Conservation (phyloP, 495 filamentous ascomycete genomes). For the Penicillium mononematosum region DNA sequence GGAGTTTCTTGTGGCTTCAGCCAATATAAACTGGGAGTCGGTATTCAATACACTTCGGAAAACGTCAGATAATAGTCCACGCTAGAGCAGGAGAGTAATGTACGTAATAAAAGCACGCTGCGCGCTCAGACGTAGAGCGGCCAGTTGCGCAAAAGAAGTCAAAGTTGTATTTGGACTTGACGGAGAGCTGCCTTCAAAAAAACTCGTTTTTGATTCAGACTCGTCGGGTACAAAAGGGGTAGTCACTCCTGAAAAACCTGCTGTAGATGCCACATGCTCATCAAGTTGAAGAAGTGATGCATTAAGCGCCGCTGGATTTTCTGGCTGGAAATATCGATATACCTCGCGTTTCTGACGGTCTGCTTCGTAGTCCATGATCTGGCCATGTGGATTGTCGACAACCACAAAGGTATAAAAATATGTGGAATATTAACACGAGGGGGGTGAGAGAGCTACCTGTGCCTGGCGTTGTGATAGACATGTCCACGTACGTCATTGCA, state of each 20-base stretch:
- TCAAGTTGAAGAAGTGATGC: background rate
- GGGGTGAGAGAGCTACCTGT: background rate
- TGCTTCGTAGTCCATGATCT: constrained; percentile 6
- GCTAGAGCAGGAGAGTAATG: background rate
- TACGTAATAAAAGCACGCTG: constrained; percentile 37
- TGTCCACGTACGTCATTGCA: background rate
- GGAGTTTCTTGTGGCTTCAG: constrained; percentile 48
- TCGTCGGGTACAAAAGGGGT: background rate
- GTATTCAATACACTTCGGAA: constrained; percentile 24
- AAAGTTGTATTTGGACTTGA: constrained; percentile 48
- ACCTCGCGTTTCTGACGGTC: constrained; percentile 31
- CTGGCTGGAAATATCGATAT: constrained; percentile 35
- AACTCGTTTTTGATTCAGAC: background rate
- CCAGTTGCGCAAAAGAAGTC: constrained; percentile 43
- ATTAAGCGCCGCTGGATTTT: constrained; percentile 9
- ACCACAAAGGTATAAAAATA: no score
- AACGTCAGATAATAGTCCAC: background rate
- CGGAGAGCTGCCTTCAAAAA: background rate
- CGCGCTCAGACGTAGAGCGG: constrained; percentile 40
- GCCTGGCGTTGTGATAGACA: background rate
- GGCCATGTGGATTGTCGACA: background rate
- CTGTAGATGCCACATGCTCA: constrained; percentile 1
- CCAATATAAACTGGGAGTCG: constrained; percentile 50
- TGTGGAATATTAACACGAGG: background rate
- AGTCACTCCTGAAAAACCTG: background rate